phyloP scores from a whole-genome alignment of 2,329 filamentous ascomycete genomes.

The Trichoderma breve region DNA sequence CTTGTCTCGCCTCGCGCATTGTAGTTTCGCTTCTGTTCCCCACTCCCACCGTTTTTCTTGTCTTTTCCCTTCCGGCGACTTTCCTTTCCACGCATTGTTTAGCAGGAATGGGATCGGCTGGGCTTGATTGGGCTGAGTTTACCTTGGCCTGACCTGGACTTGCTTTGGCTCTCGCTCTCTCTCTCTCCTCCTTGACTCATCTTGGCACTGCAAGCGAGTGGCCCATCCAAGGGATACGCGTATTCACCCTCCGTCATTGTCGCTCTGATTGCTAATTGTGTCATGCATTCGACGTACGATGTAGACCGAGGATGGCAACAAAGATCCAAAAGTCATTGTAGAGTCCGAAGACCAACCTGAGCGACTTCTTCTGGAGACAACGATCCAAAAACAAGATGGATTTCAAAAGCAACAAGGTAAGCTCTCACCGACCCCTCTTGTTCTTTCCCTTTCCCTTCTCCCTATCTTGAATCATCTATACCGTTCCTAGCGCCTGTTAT shows the following conservation, averaged over 20 bases:
- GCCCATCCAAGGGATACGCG: background rate
- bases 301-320: slow-evolving; percentile 60
- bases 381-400: slow-evolving; percentile 87
- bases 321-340: slow-evolving; percentile 85
- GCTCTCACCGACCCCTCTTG: slow-evolving; percentile 20
- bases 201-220: background rate
- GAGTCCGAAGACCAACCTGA: slow-evolving; percentile 90
- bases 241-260: background rate
- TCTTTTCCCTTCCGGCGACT: background rate
- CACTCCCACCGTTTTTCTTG: background rate
- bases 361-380: slow-evolving; percentile 80
- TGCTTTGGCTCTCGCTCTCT: background rate
- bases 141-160: background rate
- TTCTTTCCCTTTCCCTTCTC: background rate
- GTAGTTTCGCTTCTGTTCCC: background rate
- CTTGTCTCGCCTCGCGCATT: background rate
- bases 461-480: background rate
- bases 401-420: slow-evolving; percentile 97
- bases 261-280: background rate
- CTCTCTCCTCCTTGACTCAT: background rate
- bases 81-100: background rate
- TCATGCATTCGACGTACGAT: background rate
- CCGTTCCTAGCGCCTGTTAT: background rate
- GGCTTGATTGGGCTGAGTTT: background rate
- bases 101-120: background rate